phyloP scores from a whole-genome alignment of 2,329 filamentous ascomycete genomes.

The Fusarium scirpi region DNA sequence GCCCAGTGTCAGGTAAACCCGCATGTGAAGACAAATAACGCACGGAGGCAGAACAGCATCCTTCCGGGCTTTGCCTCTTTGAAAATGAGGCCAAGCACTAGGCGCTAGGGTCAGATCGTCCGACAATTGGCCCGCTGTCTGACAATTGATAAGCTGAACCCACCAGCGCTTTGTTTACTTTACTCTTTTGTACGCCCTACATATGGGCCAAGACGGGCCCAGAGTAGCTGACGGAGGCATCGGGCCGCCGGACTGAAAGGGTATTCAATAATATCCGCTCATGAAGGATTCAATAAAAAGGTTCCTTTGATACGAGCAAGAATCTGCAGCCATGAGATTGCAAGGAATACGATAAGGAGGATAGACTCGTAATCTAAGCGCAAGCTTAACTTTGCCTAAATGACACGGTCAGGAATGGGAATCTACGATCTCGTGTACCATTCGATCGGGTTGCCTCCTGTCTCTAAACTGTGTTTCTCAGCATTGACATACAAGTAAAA shows the following conservation, averaged over 20 bases:
- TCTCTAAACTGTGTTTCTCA: no score
- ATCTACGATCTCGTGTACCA: background rate
- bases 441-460: background rate
- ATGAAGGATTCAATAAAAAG: background rate
- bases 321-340: background rate
- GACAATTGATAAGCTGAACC: background rate
- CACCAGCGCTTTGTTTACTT: background rate
- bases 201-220: background rate
- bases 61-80: background rate
- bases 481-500: background rate
- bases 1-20: background rate
- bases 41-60: background rate
- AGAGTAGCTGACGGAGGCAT: background rate
- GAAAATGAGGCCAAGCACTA: background rate
- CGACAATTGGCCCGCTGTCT: background rate
- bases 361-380: background rate
- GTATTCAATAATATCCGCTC: background rate
- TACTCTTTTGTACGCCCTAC: background rate
- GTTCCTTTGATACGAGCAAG: background rate
- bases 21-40: background rate
- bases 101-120: background rate
- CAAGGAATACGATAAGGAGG: background rate
- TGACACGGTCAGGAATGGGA: background rate
- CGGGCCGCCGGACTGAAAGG: background rate
- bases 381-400: background rate